A percentile compares a stretch with the other conserved stretches of the same genome.
Conservation (phyloP, 768 basidiomycete genomes). For the Lepiota subincarnata region DNA sequence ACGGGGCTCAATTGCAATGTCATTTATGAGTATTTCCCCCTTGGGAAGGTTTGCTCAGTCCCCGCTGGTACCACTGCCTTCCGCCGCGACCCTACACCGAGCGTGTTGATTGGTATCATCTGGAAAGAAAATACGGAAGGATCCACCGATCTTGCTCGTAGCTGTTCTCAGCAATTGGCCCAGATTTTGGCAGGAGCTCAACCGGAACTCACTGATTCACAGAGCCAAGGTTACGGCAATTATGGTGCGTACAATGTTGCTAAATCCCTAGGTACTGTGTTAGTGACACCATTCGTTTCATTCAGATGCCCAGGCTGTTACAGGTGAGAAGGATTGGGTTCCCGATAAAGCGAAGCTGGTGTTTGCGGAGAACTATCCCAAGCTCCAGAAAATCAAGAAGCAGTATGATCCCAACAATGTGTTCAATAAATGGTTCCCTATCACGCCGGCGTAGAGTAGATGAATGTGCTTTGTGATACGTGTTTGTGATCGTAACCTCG, state of each 20-base stretch:
- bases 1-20: conserved; percentile 23
- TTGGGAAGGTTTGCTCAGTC: conserved; percentile 35
- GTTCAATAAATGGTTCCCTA: conserved; percentile 41
- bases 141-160: conserved; percentile 27
- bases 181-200: conserved; percentile 27
- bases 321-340: neutral
- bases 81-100: conserved; percentile 30
- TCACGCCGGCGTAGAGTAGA: conserved; percentile 22
- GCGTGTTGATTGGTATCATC: conserved; percentile 26
- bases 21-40: conserved; percentile 41
- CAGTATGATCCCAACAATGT: conserved; percentile 35
- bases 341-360: conserved; percentile 20
- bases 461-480: neutral
- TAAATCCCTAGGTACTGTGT: neutral
- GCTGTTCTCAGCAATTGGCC: conserved; percentile 25
- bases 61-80: conserved; percentile 34
- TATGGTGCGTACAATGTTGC: conserved; percentile 31
- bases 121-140: conserved; percentile 30
- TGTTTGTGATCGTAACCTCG: no score
- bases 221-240: conserved; percentile 40
- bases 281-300: neutral
- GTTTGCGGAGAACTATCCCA: conserved; percentile 34
- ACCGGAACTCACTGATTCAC: conserved; percentile 21
- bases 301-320: conserved; percentile 11
- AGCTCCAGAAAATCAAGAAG: conserved; percentile 34